A percentile compares a stretch with the other conserved stretches of the same genome.
These are phyloP conservation scores for Hamigera avellanea DNA, from an alignment of 495 filamentous ascomycete genomes.

Conservation along the genomic window DNA sequence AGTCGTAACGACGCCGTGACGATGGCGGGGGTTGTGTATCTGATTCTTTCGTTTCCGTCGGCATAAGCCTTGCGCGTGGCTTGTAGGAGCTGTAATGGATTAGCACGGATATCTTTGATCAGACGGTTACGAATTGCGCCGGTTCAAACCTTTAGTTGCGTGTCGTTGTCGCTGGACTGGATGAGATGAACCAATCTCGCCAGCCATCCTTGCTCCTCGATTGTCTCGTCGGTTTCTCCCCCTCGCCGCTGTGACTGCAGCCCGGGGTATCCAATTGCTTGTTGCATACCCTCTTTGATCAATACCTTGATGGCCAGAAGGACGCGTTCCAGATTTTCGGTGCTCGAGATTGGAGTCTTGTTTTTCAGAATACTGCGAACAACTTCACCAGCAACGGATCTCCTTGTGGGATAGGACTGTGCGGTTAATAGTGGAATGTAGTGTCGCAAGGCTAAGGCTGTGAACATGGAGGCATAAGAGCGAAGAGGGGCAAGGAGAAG, in stretches of 20 bases:
- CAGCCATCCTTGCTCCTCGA: slow-evolving; percentile 95
- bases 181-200: slow-evolving; percentile 86
- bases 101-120: slow-evolving; percentile 7
- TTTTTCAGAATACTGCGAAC: slow-evolving; percentile 67
- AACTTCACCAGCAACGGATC: slow-evolving; percentile 82
- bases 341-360: slow-evolving; percentile 62
- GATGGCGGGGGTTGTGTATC: slow-evolving; percentile 87
- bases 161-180: slow-evolving; percentile 73
- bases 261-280: slow-evolving; percentile 72
- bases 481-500: slow-evolving; percentile 82
- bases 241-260: slow-evolving; percentile 52
- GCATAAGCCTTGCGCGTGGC: slow-evolving; percentile 74
- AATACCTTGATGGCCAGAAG: slow-evolving; percentile 78
- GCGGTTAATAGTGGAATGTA: slow-evolving; percentile 83
- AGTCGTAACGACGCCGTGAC: slow-evolving; percentile 85
- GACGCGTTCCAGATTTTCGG: slow-evolving; percentile 75
- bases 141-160: slow-evolving; percentile 62
- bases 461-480: slow-evolving; percentile 86
- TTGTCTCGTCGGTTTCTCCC: slow-evolving; percentile 82
- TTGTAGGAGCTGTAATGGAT: slow-evolving; percentile 60
- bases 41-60: slow-evolving; percentile 90
- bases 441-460: slow-evolving; percentile 77
- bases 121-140: too few species aligned
- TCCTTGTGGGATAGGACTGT: slow-evolving; percentile 86
- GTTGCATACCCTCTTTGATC: slow-evolving; percentile 84